Evolutionary conservation across 2,329 filamentous ascomycete genomes (phyloP).

Genomic region (Fusarium pseudograminearum): DNA sequence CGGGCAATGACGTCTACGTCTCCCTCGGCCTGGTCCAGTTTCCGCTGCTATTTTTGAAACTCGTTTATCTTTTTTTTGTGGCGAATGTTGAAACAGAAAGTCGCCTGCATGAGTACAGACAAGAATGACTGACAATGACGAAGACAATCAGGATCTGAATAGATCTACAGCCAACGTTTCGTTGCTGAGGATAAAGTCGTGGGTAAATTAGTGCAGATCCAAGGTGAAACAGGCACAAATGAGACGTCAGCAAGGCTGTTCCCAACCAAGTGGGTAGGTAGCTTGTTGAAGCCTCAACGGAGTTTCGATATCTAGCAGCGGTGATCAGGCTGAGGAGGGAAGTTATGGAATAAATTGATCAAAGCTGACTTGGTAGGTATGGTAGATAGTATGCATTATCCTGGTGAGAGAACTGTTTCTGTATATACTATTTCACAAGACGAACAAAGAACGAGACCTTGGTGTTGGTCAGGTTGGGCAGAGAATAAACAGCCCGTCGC

Average conservation of each 20-base stretch:
- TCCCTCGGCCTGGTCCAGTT: slow-evolving; percentile 12
- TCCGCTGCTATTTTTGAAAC: slow-evolving; percentile 21
- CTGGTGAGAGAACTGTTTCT: neutral
- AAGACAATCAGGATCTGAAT: slow-evolving; percentile 2
- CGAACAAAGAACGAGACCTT: neutral
- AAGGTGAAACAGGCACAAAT: slow-evolving; percentile 7
- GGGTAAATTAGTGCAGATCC: slow-evolving; percentile 13
- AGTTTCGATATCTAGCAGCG: neutral
- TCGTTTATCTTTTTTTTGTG: slow-evolving; percentile 38
- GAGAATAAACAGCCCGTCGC: neutral
- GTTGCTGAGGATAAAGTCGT: neutral
- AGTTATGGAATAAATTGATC: neutral
- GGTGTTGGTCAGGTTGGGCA: neutral
- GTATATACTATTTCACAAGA: neutral
- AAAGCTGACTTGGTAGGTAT: neutral
- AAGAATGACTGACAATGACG: slow-evolving; percentile 12
- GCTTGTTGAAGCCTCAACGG: slow-evolving; percentile 1
- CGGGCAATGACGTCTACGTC: slow-evolving; percentile 42
- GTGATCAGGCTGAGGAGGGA: neutral
- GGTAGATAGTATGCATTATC: neutral
- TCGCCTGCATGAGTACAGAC: slow-evolving; percentile 2
- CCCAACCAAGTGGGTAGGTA: neutral
- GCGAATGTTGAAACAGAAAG: slow-evolving; percentile 23
- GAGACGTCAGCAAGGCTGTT: slow-evolving; percentile 1
- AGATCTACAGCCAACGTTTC: slow-evolving; percentile 4